A percentile compares a stretch with the other conserved stretches of the same genome.
phyloP scores from a whole-genome alignment of 148 eudicot genomes.

The Tetragonia tetragonoides region DNA sequence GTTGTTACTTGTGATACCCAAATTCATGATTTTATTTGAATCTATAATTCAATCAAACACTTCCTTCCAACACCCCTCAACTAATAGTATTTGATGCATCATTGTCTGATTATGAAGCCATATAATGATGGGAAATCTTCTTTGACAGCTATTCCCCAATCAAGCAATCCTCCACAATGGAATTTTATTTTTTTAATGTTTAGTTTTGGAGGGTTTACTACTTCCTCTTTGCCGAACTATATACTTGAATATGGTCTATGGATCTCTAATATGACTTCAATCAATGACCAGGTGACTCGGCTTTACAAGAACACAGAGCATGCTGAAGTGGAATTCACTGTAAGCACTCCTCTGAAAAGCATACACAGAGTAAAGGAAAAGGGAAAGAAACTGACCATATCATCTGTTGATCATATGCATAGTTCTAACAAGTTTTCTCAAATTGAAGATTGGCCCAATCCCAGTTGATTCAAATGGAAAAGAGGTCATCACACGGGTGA shows the following conservation, averaged over 20 bases:
- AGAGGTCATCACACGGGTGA: constrained; percentile 72
- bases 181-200: too few relatives aligned
- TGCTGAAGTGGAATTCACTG: constrained; percentile 84
- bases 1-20: constrained; percentile 24
- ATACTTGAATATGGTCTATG: too few relatives aligned
- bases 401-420: not conserved
- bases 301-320: constrained; percentile 78
- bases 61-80: not conserved
- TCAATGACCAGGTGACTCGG: constrained; percentile 47
- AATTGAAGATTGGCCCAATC: constrained; percentile 69
- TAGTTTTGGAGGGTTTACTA: too few relatives aligned
- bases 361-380: not conserved
- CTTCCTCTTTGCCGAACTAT: too few relatives aligned
- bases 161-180: too few relatives aligned
- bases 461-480: constrained; percentile 54
- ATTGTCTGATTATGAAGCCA: not conserved
- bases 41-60: not conserved
- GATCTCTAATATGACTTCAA: not conserved
- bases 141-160: too few relatives aligned
- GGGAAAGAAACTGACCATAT: not conserved
- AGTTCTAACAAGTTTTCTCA: constrained; percentile 19
- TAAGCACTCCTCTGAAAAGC: constrained; percentile 25
- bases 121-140: not conserved
- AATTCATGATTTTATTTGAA: not conserved
- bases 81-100: not conserved